A percentile compares a stretch with the other conserved stretches of the same genome.
Evolutionary conservation across 2,329 filamentous ascomycete species (phyloP).

Genomic region (Coniochaeta prunicola): DNA sequence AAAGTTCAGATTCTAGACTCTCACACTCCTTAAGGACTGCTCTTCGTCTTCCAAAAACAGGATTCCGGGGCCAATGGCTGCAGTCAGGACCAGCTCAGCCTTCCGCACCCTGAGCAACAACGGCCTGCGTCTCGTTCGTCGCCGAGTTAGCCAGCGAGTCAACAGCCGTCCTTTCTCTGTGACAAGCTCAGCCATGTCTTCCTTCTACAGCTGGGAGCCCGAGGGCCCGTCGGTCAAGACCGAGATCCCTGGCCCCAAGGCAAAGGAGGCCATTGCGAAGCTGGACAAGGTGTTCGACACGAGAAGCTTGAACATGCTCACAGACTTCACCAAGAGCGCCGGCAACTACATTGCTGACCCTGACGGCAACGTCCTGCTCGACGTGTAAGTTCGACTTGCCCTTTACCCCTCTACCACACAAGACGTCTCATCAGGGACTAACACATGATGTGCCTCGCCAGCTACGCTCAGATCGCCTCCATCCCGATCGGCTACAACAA

Average conservation of each 20-base stretch:
- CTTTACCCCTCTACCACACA: background rate
- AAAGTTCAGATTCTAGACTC: no score
- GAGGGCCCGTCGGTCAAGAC: slow-evolving; percentile 46
- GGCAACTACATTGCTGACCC: slow-evolving; percentile 77
- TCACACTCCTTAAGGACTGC: no score
- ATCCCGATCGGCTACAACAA: slow-evolving; percentile 95
- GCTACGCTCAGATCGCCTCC: slow-evolving; percentile 86
- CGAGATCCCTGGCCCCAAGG: slow-evolving; percentile 68
- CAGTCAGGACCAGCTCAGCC: slow-evolving; percentile 5
- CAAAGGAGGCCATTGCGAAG: slow-evolving; percentile 60
- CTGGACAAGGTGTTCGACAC: slow-evolving; percentile 79
- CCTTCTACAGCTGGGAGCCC: slow-evolving; percentile 35
- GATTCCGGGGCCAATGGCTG: slow-evolving; percentile 7
- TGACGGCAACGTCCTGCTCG: slow-evolving; percentile 65
- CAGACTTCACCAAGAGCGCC: slow-evolving; percentile 64
- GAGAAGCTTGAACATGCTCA: slow-evolving; percentile 75
- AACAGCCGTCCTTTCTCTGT: slow-evolving; percentile 16
- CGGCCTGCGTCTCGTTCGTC: slow-evolving; percentile 5
- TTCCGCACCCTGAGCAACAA: slow-evolving; percentile 3
- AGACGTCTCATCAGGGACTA: background rate
- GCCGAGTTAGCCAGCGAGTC: slow-evolving; percentile 5
- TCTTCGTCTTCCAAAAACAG: background rate
- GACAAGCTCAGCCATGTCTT: slow-evolving; percentile 16
- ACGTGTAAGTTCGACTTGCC: slow-evolving; percentile 61
- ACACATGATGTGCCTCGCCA: slow-evolving; percentile 22